Evolutionary conservation across 768 basidiomycete genomes (phyloP).

Genomic region (Gymnopilus junonius): DNA sequence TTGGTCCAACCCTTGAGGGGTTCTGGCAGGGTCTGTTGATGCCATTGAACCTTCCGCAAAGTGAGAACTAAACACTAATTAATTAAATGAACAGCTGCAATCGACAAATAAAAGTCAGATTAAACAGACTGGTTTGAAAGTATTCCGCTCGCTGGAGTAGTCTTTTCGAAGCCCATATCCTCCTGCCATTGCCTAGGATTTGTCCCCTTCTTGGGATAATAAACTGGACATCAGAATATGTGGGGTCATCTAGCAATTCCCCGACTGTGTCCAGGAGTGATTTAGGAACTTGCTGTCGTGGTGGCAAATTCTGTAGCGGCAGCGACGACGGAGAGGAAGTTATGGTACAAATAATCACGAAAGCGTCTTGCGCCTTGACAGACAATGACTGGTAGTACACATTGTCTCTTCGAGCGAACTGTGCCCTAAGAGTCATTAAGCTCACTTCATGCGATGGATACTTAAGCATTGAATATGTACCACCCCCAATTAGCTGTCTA

Average conservation of each 20-base stretch:
- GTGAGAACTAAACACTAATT: slow-evolving; percentile 71
- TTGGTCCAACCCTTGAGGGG: slow-evolving; percentile 26
- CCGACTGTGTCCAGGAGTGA: slow-evolving; percentile 75
- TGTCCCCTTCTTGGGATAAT: slow-evolving; percentile 56
- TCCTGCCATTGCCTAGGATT: slow-evolving; percentile 40
- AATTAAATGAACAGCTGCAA: neutral
- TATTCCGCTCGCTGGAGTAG: slow-evolving; percentile 76
- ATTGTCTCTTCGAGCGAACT: slow-evolving; percentile 76
- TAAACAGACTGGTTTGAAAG: slow-evolving; percentile 67
- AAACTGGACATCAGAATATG: slow-evolving; percentile 86
- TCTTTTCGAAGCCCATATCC: slow-evolving; percentile 72
- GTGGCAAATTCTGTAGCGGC: slow-evolving; percentile 46
- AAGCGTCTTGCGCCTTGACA: slow-evolving; percentile 64
- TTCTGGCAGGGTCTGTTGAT: slow-evolving; percentile 17
- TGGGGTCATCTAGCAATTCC: slow-evolving; percentile 74
- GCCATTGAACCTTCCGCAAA: slow-evolving; percentile 62
- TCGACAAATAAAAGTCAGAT: neutral
- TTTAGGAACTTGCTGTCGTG: slow-evolving; percentile 64
- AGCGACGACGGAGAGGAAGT: slow-evolving; percentile 62
- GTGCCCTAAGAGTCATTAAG: slow-evolving; percentile 52
- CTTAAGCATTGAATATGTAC: slow-evolving; percentile 37
- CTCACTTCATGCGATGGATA: neutral
- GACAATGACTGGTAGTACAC: slow-evolving; percentile 62
- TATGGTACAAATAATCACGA: slow-evolving; percentile 80
- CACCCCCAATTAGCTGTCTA: slow-evolving; percentile 91